These are phyloP conservation scores for Fonsecaea multimorphosa DNA, from an alignment of 2,329 filamentous ascomycete species.

Conservation along the genomic window DNA sequence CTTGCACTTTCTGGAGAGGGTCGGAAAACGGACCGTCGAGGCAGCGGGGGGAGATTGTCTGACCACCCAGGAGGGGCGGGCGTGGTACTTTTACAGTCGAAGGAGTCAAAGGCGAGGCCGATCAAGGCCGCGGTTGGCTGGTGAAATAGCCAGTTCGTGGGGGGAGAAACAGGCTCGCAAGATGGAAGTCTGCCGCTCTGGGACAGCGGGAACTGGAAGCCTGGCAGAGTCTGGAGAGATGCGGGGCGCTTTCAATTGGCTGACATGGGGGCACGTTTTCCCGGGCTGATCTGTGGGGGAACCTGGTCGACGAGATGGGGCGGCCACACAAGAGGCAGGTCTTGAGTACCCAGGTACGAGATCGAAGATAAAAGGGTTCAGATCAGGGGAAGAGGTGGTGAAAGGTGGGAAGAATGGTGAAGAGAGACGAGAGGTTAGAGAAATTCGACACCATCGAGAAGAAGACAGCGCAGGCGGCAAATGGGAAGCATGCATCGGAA, in stretches of 20 bases:
- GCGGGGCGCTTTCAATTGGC: slow-evolving; percentile 19
- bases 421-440: not conserved
- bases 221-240: slow-evolving; percentile 18
- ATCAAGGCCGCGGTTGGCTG: not conserved
- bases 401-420: not conserved
- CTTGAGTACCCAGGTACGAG: slow-evolving; percentile 5
- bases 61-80: not conserved
- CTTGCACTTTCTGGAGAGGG: slow-evolving; percentile 1
- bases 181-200: slow-evolving; percentile 6
- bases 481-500: not conserved
- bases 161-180: not conserved
- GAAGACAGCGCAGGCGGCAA: not conserved
- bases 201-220: too few species aligned
- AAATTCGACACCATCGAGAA: not conserved
- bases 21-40: not conserved
- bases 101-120: not conserved
- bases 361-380: slow-evolving; percentile 20
- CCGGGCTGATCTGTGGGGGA: slow-evolving; percentile 19
- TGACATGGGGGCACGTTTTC: not conserved
- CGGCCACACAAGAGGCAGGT: not conserved
- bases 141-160: not conserved
- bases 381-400: slow-evolving; percentile 19
- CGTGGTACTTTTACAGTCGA: not conserved
- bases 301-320: not conserved
- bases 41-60: slow-evolving; percentile 8